These are phyloP conservation scores for Gaeumannomyces sp. DNA, from an alignment of 2,329 filamentous ascomycete genomes.

Conservation along the genomic window DNA sequence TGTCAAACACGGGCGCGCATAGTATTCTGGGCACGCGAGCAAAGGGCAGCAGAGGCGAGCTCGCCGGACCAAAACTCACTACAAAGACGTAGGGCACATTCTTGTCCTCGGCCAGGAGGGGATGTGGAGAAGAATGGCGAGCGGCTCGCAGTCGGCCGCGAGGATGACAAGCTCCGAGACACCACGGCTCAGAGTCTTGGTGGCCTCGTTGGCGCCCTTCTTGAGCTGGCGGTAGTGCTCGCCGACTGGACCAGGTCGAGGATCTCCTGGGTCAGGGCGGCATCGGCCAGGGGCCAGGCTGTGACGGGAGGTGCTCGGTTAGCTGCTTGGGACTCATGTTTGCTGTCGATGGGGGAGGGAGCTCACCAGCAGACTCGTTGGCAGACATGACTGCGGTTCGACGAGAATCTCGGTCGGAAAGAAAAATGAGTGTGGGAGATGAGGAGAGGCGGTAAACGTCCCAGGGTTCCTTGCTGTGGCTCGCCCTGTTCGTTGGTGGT, in stretches of 20 bases:
- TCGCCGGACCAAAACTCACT: constrained; percentile 1
- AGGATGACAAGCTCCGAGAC: constrained; percentile 85
- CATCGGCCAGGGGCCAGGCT: constrained; percentile 22
- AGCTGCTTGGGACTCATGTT: background rate
- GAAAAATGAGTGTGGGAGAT: background rate
- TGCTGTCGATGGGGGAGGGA: background rate
- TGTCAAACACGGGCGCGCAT: background rate
- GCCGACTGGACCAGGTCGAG: constrained; percentile 75
- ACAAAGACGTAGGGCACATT: constrained; percentile 60
- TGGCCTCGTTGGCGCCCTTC: constrained; percentile 81
- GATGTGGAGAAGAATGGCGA: constrained; percentile 83
- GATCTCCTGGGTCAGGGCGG: constrained; percentile 47
- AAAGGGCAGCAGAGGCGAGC: too few species aligned
- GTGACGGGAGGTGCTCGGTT: background rate
- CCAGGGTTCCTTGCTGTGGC: constrained; percentile 58
- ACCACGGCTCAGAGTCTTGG: constrained; percentile 87
- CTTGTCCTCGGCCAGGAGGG: constrained; percentile 81
- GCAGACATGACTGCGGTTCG: constrained; percentile 5
- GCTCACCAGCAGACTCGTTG: constrained; percentile 12
- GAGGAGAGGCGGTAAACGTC: background rate
- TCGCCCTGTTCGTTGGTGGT: constrained; percentile 39
- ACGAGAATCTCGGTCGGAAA: background rate
- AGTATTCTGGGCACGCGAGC: background rate
- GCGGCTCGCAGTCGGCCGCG: constrained; percentile 78
- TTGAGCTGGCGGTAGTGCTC: constrained; percentile 68